Percentiles rank a stretch among this genome's conserved stretches.
Evolutionary conservation across 805 yeast genomes (phyloP).

Genomic region (Kodamaea kakaduensis): DNA sequence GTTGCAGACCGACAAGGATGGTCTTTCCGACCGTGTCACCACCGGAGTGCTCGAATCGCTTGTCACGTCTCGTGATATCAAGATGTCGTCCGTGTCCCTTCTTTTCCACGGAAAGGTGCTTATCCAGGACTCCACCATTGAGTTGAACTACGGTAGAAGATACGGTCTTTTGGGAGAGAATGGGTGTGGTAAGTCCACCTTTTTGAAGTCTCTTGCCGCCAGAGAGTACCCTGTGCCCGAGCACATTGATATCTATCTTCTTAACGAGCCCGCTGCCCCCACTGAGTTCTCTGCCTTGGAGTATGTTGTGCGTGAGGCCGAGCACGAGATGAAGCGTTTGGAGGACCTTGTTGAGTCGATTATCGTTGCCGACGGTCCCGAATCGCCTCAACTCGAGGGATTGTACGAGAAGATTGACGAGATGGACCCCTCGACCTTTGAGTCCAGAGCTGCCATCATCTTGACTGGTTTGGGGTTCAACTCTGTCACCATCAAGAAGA

Average conservation of each 20-base stretch:
- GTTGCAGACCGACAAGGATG: conserved; percentile 89
- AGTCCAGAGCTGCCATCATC: conserved; percentile 92
- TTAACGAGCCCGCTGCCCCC: conserved; percentile 98
- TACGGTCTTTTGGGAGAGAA: conserved; percentile 97
- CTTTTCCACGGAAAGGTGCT: conserved; percentile 97
- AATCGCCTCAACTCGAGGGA: conserved; percentile 77
- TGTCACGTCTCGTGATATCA: conserved; percentile 88
- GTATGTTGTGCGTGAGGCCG: conserved; percentile 96
- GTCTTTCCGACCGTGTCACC: conserved; percentile 93
- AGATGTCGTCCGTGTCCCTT: conserved; percentile 82
- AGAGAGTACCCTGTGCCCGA: conserved; percentile 96
- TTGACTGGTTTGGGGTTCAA: conserved; percentile 97
- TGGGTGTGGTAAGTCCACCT: conserved; percentile 98
- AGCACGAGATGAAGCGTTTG: conserved; percentile 81
- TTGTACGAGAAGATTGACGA: conserved; percentile 93
- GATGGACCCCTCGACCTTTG: conserved; percentile 95
- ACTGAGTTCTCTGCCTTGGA: conserved; percentile 89
- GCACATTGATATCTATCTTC: conserved; percentile 81
- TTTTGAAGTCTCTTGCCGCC: conserved; percentile 88
- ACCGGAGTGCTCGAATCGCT: conserved; percentile 94
- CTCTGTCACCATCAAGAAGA: conserved; percentile 78
- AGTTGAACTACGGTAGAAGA: conserved; percentile 95
- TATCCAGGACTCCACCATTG: conserved; percentile 86
- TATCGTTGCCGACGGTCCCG: conserved; percentile 91
- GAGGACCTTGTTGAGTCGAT: conserved; percentile 89